phyloP scores from a whole-genome alignment of 2,329 filamentous ascomycete species.

The Paraphoma chrysanthemicola region DNA sequence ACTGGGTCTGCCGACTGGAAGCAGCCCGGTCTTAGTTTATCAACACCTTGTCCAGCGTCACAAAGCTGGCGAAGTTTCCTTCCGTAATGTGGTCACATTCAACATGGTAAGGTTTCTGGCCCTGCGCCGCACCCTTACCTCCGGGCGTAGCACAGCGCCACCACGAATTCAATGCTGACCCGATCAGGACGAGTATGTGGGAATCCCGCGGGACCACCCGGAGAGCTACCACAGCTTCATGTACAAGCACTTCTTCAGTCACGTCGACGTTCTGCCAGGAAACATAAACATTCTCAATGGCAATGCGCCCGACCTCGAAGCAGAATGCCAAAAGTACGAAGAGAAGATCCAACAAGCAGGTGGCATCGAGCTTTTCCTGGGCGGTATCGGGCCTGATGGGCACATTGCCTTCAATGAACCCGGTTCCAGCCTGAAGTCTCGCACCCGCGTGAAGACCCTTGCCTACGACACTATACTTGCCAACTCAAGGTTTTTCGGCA shows the following conservation, averaged over 20 bases:
- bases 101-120: constrained; percentile 72
- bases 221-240: constrained; percentile 92
- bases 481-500: constrained; percentile 83
- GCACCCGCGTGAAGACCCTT: constrained; percentile 84
- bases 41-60: constrained; percentile 74
- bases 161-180: constrained; percentile 26
- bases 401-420: constrained; percentile 94
- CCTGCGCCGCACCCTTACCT: constrained; percentile 20
- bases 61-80: constrained; percentile 78
- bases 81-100: constrained; percentile 88
- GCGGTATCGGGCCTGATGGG: constrained; percentile 84
- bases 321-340: constrained; percentile 81
- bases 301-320: constrained; percentile 76
- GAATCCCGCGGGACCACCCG: constrained; percentile 80
- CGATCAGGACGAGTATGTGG: constrained; percentile 81
- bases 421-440: constrained; percentile 76
- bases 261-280: constrained; percentile 78
- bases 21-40: constrained; percentile 80
- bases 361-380: constrained; percentile 85
- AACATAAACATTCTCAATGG: constrained; percentile 88
- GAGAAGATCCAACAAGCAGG: constrained; percentile 75
- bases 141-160: constrained; percentile 24
- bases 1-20: constrained; percentile 82
- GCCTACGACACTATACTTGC: constrained; percentile 87
- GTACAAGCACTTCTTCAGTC: constrained; percentile 92